Conservation (phyloP, 2,329 filamentous ascomycete species). For the Elsinoe perseae region DNA sequence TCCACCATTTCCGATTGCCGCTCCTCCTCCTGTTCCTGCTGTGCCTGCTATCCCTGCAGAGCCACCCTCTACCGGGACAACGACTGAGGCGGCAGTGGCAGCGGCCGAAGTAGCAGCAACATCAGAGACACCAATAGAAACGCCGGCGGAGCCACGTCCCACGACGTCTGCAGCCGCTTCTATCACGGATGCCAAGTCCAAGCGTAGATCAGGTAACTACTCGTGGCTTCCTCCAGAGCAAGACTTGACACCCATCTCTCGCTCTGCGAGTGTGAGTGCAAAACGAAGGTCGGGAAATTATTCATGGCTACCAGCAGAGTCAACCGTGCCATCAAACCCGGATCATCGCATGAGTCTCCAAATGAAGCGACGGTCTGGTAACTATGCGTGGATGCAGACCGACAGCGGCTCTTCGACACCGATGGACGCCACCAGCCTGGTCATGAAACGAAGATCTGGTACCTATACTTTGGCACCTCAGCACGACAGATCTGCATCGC, state of each 20-base stretch:
- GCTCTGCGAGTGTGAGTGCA: background rate
- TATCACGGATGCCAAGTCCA: background rate
- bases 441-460: background rate
- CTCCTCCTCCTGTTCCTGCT: background rate
- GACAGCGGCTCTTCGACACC: background rate
- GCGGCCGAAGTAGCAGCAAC: too few species aligned
- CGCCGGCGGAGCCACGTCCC: background rate
- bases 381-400: background rate
- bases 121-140: too few species aligned
- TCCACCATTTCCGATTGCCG: background rate
- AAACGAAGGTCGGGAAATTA: conserved; percentile 1
- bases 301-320: background rate
- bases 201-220: conserved; percentile 8
- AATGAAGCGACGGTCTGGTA: background rate
- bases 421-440: background rate
- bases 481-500: too few species aligned
- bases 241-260: conserved; percentile 4
- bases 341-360: background rate
- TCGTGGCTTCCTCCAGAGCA: conserved; percentile 7
- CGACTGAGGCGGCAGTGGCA: background rate
- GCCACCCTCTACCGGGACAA: background rate
- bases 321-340: background rate
- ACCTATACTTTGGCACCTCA: too few species aligned
- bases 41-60: background rate
- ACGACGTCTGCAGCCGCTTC: background rate